Conservation (phyloP, 495 filamentous ascomycete species). For the Parachaetomium inaequale region DNA sequence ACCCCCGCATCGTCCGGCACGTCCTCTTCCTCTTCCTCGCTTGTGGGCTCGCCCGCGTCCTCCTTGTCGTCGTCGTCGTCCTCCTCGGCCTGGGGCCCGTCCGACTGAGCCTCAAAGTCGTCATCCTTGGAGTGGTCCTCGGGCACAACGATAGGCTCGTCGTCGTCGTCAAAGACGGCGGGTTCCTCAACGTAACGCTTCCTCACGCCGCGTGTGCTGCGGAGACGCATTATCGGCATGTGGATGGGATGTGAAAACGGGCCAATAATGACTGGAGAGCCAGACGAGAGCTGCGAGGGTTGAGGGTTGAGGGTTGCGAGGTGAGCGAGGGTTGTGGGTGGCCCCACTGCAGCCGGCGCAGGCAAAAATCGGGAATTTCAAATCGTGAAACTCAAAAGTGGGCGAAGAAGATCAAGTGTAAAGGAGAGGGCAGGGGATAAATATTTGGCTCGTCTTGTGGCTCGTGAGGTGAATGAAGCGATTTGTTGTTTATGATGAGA, state of each 20-base stretch:
- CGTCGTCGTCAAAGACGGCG: slow-evolving; percentile 20
- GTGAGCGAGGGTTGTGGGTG: not conserved
- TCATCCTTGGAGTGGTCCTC: slow-evolving; percentile 19
- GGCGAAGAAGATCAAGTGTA: too few relatives aligned
- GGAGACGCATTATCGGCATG: slow-evolving; percentile 20
- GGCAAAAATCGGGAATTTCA: too few relatives aligned
- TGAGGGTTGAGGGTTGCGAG: not conserved
- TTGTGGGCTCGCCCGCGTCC: slow-evolving; percentile 5
- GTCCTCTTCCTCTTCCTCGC: slow-evolving; percentile 29
- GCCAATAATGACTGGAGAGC: not conserved
- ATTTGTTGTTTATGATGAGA: too few relatives aligned
- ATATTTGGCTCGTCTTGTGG: too few relatives aligned
- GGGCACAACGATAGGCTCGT: slow-evolving; percentile 22
- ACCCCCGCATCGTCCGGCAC: slow-evolving; percentile 25
- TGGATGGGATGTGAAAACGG: not conserved
- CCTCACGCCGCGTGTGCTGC: slow-evolving; percentile 22
- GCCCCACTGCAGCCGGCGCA: too few relatives aligned
- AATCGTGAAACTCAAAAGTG: too few relatives aligned
- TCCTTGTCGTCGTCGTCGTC: slow-evolving; percentile 16
- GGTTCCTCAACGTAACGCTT: slow-evolving; percentile 30
- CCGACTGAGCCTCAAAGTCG: slow-evolving; percentile 22
- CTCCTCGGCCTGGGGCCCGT: slow-evolving; percentile 18
- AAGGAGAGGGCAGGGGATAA: too few relatives aligned
- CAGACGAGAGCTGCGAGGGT: too few relatives aligned
- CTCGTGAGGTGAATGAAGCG: too few relatives aligned